phyloP scores from a whole-genome alignment of 2,329 filamentous ascomycete species.

The Monilinia aucupariae region DNA sequence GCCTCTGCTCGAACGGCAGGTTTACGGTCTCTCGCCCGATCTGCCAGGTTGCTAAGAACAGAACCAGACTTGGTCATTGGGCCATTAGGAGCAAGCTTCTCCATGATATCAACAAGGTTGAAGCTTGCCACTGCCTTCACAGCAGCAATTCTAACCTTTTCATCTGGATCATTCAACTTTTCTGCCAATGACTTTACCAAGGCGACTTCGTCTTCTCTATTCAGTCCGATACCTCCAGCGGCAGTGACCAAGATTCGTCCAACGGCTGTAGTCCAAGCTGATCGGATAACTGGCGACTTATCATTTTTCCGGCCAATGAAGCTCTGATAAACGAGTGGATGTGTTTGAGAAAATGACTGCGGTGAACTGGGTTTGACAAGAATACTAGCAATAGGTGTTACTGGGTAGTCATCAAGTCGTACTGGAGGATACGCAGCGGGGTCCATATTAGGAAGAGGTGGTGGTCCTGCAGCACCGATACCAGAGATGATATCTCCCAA shows the following conservation, averaged over 20 bases:
- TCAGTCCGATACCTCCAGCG: constrained; percentile 82
- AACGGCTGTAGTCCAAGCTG: constrained; percentile 78
- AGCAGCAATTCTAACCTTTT: constrained; percentile 85
- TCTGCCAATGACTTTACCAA: constrained; percentile 71
- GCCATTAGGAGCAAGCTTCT: constrained; percentile 72
- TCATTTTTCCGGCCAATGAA: constrained; percentile 84
- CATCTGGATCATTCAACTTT: constrained; percentile 81
- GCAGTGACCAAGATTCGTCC: constrained; percentile 87
- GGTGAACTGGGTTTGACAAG: constrained; percentile 80
- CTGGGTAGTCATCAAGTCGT: constrained; percentile 54
- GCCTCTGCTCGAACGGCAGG: constrained; percentile 76
- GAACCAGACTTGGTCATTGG: constrained; percentile 71
- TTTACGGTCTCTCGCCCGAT: constrained; percentile 83
- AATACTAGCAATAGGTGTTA: constrained; percentile 51
- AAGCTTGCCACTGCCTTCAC: constrained; percentile 79
- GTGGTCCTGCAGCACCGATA: constrained; percentile 84
- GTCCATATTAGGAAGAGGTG: constrained; percentile 65
- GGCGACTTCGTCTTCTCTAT: constrained; percentile 70
- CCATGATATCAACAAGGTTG: constrained; percentile 71
- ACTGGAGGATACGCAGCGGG: constrained; percentile 79
- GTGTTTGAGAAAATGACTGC: constrained; percentile 81
- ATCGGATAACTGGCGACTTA: constrained; percentile 74
- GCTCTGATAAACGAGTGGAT: constrained; percentile 71
- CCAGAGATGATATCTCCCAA: constrained; percentile 92
- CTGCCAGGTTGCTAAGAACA: constrained; percentile 73